Evolutionary conservation across 805 yeast species (phyloP), one percentile per base, ranked within the genome.

Genomic region (Wickerhamiella dianesei): DNA sequence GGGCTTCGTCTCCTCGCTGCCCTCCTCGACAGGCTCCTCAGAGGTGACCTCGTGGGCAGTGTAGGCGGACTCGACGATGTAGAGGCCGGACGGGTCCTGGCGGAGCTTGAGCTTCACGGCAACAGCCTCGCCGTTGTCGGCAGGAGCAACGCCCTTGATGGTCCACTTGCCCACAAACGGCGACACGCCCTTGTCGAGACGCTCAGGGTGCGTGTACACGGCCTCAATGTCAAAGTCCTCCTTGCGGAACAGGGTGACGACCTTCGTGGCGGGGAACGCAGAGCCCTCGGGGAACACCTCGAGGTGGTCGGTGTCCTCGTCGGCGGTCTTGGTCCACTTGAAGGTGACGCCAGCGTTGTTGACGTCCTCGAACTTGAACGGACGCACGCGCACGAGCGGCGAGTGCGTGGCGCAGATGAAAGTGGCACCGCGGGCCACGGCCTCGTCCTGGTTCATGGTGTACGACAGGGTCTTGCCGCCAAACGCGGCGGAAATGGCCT

Each of bases 381-480:
- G 96, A 71, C 97, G 83, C 46, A 92, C 98, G 73, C 98, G 84
- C 61, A 92, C 79, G 55, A 96, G 88, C 69, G 98, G 98, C 35
- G 97, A 89, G 75, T 88, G 97, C 72, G 87, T 84, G 57, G 98
- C 99, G 69, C 98, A 92, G 62, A 92, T 83, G 70, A 92, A 92
- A 43, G 98, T 96, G 60, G 95, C 94, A 74, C 99, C 99, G 69
- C 89, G 85, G 48, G 98, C 97, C 65, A 89, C 82, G 53, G 98
- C 96, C 76, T 92, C 99, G 65, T 92, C 99, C 73, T 88, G 96
- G 77, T 92, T 92, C 70, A 94, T 78, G 58, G 97, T 94, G 74
- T 83, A 82, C 37, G 96, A 84, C 64, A 92, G 74, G 59, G 72
- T 80, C 72, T 83, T 83, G 66, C 84, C 84, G 64, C 81, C 81